These are phyloP conservation scores for Geosmithia putterillii DNA, from an alignment of 2,329 filamentous ascomycete genomes.

Conservation along the genomic window DNA sequence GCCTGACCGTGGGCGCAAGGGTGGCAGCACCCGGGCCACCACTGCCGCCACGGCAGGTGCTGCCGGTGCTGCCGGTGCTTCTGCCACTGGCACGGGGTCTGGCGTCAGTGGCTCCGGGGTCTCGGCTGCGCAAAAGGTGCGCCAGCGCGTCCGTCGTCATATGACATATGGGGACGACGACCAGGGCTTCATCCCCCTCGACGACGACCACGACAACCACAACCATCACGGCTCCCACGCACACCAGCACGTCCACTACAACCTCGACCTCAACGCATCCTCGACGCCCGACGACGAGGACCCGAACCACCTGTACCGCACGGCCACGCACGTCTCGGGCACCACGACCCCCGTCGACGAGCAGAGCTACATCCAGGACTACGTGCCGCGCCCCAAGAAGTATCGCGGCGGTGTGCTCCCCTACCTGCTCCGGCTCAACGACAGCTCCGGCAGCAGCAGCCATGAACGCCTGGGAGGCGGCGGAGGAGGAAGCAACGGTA, in stretches of 20 bases:
- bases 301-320: neutral
- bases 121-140: neutral
- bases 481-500: slow-evolving; percentile 16
- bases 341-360: slow-evolving; percentile 26
- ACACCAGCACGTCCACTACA: neutral
- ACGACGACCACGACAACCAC: neutral
- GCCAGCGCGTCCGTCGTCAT: neutral
- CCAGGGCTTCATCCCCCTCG: neutral
- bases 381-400: slow-evolving; percentile 52
- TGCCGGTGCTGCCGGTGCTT: no score
- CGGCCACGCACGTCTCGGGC: slow-evolving; percentile 12
- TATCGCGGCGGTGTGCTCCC: slow-evolving; percentile 65
- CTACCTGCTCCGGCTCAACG: slow-evolving; percentile 55
- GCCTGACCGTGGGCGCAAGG: neutral
- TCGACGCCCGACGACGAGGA: neutral
- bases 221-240: neutral
- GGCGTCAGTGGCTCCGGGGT: no score
- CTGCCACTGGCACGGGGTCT: no score
- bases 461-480: neutral
- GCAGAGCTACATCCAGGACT: slow-evolving; percentile 38
- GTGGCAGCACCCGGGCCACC: neutral
- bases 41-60: no score
- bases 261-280: no score
- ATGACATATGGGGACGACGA: neutral
- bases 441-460: slow-evolving; percentile 6